Base-by-base conservation (phyloP, 495 filamentous ascomycete species). In the Lepraria neglecta region DNA sequence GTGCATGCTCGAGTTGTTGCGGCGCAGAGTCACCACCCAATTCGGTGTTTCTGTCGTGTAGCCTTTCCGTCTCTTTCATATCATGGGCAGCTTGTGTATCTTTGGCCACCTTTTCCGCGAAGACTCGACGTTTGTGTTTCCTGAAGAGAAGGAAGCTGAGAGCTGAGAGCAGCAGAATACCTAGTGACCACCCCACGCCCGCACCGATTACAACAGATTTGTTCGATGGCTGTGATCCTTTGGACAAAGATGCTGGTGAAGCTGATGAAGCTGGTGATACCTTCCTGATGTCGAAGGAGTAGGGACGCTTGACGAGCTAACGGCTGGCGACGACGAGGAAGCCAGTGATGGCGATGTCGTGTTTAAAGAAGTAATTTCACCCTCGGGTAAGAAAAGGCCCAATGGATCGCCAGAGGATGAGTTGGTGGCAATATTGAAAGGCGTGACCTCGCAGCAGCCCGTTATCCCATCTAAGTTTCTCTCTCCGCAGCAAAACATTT, bases 71-170 rank as follows among this genome's bases (percentile, higher is more conserved):
- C 6, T 45, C 33, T 17, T 42, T 28, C 14, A 10, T 45, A 6
- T 58, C 19, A n/a, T 33, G 30, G 33, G 38, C 21, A 17, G 15
- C 40, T 11, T 45, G 56, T 46, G 27, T 46, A 44, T 55, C 38
- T 0, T 19, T 38, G n/a, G 35, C 10, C 3, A 9, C 5, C 42
- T 52, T 58, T 40, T 64, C 56, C 4, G 56, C 11, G 44, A 38
- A 51, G 11, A n/a, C 28, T 21, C 56, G 33, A 45, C 48, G 56
- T 46, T 48, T 64, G 19, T 48, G 56, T 55, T 64, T 33, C 24
- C 40, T 48, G 27, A 64, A 5, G 45, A 64, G 24, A 9, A 64
- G 38, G 14, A 46, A 17, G 35, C 27, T 38, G 28, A 59, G 30
- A 9, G 27, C 28, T 44, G n/a, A 33, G 4, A 64, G 17, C 45